Base-by-base conservation (phyloP, 495 filamentous ascomycete species). In the Pseudevernia furfuracea region DNA sequence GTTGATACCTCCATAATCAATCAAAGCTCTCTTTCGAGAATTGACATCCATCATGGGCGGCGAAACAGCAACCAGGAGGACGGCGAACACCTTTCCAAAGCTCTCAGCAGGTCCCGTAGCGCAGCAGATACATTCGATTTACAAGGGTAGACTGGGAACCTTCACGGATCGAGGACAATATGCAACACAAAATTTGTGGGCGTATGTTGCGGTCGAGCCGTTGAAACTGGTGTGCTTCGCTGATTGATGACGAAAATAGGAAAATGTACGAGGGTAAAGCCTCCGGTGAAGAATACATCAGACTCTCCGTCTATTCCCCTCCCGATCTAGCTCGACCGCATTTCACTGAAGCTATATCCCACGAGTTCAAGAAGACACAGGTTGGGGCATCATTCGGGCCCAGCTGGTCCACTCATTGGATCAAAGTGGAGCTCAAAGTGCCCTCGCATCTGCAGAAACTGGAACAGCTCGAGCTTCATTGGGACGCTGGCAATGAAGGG, bases 321-420 rank as follows among this genome's bases (percentile, higher is more conserved):
- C 93, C 93, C 0, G 76, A 87, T 70, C 85, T 89, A 46, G 78
- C 82, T 44, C 84, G 94, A 28, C 94, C 95, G 19, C 84, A 88
- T n/a, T 98, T 98, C 77, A 74, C 92, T 62, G 91, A 97, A 44
- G 94, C 93, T 23, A 88, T 86, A 41, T 87, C 84, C 28, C 85
- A 92, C 64, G 80, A 89, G 46, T 98, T 95, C 76, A 80, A 80
- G 37, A 77, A 83, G n/a, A 89, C 93, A 2, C 78, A 80, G 21
- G 85, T 91, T 60, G 92, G 93, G 38, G 81, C 86, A 62, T 83
- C 79, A 19, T 97, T 97, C 69, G 94, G 94, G 6, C 94, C 94
- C 15, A 92, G 91, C 55, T 98, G 94, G 94, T 91, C 91, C 0
- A 98, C 94, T n/a, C 93, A 97, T 75, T 98, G 94, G 94, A 94